Evolutionary conservation across 371 early-diverging fungal species (phyloP).

Genomic region (Mortierella sp.): DNA sequence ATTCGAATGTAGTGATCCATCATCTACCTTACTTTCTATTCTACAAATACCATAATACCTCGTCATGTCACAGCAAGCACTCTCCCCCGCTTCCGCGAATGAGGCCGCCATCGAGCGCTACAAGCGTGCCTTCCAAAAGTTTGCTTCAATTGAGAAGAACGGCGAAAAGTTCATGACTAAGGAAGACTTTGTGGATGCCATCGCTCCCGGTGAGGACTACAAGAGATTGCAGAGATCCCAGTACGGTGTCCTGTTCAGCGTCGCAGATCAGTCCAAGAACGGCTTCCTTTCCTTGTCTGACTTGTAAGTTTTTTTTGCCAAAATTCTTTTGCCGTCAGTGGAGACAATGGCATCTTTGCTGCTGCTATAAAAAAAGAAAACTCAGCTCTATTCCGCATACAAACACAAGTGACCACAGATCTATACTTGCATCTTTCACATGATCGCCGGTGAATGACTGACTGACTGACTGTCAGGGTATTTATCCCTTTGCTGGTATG

Average conservation of each 20-base stretch:
- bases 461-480: neutral
- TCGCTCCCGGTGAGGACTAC: slow-evolving; percentile 77
- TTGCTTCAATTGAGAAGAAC: slow-evolving; percentile 72
- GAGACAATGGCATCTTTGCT: neutral
- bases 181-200: slow-evolving; percentile 78
- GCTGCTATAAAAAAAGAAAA: no score
- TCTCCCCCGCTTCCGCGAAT: neutral
- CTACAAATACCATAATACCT: slow-evolving; percentile 4
- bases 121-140: slow-evolving; percentile 70
- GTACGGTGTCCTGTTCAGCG: slow-evolving; percentile 74
- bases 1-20: neutral
- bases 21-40: neutral
- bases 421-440: neutral
- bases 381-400: no score
- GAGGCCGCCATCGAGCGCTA: slow-evolving; percentile 58
- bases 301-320: slow-evolving; percentile 59
- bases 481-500: neutral
- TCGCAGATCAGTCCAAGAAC: slow-evolving; percentile 78
- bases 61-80: slow-evolving; percentile 27
- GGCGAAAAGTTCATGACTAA: slow-evolving; percentile 74
- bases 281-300: slow-evolving; percentile 79
- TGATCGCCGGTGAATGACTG: neutral
- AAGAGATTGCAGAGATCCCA: slow-evolving; percentile 71
- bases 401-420: no score
- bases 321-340: neutral